These are phyloP conservation scores for Evernia prunastri DNA, from an alignment of 495 filamentous ascomycete genomes.

Conservation along the genomic window DNA sequence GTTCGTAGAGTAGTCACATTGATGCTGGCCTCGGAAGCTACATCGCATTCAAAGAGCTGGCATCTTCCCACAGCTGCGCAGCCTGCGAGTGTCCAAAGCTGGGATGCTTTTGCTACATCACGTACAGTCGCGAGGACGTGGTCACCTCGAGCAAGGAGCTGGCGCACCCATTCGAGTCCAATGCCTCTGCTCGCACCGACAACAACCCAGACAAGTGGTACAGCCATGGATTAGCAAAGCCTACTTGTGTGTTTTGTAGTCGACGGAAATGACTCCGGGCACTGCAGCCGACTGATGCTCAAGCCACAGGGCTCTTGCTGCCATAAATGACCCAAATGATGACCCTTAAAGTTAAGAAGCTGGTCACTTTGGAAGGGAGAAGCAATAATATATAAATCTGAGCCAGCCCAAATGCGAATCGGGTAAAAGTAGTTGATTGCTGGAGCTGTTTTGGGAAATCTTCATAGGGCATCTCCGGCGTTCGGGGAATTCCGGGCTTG, in stretches of 20 bases:
- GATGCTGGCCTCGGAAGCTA: conserved; percentile 46
- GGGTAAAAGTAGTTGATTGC: too few species aligned
- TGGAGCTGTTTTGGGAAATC: neutral
- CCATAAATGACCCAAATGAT: neutral
- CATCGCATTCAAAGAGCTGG: conserved; percentile 46
- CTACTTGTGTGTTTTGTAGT: neutral
- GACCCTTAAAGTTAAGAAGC: neutral
- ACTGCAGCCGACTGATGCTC: neutral
- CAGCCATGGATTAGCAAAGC: conserved; percentile 1
- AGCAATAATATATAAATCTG: neutral
- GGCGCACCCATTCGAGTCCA: conserved; percentile 48
- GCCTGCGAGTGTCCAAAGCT: conserved; percentile 37
- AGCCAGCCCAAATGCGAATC: too few species aligned
- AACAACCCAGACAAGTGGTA: conserved; percentile 42
- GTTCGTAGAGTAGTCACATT: conserved; percentile 30
- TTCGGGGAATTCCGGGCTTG: neutral
- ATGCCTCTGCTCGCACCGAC: conserved; percentile 53
- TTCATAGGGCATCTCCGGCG: neutral
- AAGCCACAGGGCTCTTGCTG: neutral
- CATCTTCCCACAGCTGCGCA: conserved; percentile 35
- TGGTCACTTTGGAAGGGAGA: neutral
- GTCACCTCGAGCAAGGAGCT: conserved; percentile 42
- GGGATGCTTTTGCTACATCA: conserved; percentile 35
- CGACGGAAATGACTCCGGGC: neutral
- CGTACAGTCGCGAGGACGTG: conserved; percentile 49